Percentiles rank a stretch among this genome's conserved stretches.
These are phyloP conservation scores for Thielaviopsis ethacetica DNA, from an alignment of 2,329 filamentous ascomycete species.

Conservation along the genomic window DNA sequence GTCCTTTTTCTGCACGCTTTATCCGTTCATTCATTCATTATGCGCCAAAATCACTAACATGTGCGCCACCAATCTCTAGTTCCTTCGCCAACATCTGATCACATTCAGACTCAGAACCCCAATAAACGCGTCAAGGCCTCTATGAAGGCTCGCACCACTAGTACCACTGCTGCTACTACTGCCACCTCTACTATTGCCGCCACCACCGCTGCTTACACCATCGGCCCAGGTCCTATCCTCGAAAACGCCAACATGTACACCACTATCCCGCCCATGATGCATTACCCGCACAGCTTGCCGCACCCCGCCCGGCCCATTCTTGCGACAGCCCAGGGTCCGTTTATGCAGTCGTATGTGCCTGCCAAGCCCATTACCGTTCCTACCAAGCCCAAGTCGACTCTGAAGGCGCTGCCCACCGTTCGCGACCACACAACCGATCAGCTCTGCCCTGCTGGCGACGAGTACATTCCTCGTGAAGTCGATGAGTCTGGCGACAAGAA, in stretches of 20 bases:
- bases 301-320: background rate
- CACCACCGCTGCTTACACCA: background rate
- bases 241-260: constrained; percentile 5
- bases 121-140: constrained; percentile 19
- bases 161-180: background rate
- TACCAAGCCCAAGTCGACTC: constrained; percentile 64
- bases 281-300: constrained; percentile 18
- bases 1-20: too few species aligned
- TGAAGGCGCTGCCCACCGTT: constrained; percentile 91
- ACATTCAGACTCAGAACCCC: constrained; percentile 12
- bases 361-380: constrained; percentile 29
- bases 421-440: constrained; percentile 96
- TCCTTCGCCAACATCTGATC: constrained; percentile 17
- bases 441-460: constrained; percentile 72
- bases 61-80: constrained; percentile 18
- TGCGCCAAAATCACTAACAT: background rate
- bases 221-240: constrained; percentile 3
- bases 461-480: constrained; percentile 85
- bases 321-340: background rate
- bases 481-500: constrained; percentile 93
- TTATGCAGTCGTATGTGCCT: background rate
- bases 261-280: constrained; percentile 19
- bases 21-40: background rate
- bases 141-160: constrained; percentile 13
- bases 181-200: background rate